Base-by-base conservation (phyloP, 1,284 basidiomycete genomes). In the Exobasidium rhododendri region DNA sequence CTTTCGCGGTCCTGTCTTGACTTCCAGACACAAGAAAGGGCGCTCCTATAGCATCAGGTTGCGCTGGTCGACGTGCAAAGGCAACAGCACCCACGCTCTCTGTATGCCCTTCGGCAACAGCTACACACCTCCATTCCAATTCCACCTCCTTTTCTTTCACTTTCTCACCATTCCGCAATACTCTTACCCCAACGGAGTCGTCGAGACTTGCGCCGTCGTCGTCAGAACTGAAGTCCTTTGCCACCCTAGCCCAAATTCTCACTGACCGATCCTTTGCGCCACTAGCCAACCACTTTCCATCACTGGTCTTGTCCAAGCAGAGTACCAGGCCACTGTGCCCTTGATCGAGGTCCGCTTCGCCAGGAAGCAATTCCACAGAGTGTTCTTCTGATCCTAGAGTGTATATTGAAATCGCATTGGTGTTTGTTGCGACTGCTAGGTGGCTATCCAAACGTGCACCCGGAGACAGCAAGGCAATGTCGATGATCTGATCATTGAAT, bases 401-500 rank as follows among this genome's bases (percentile, higher is more conserved):
- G 82, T 97, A 98, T 4, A 98, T 82, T 14, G 93, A 87, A 64
- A 98, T 88, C 31, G 94, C 85, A 28, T 90, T 90, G 1, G 93
- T 96, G 81, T 99, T 99, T 43, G 96, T 94, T 6, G 94, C 94
- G 13, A 99, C 83, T 10, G 94, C 96, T 30, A 98, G 81, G 74
- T 92, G 89, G 1, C 87, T 85, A n/a, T 52, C 40, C n/a, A 14
- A 29, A 4, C 26, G 17, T 24, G 55, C 78, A 58, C 29, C 86
- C 1, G 52, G n/a, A 1, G 69, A 59, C 0, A 78, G 63, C 3
- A 79, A 63, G 4, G 74, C 64, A 62, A 98, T 83, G 74, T 97
- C 94, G 55, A 97, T 90, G 70, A 98, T 93, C 80, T 98, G 94
- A 81, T 98, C 96, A 80, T 98, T 97, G 85, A 90, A 98, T 0